These are phyloP conservation scores for Lactarius pseudohatsudake DNA, from an alignment of 768 basidiomycete genomes.

Conservation along the genomic window DNA sequence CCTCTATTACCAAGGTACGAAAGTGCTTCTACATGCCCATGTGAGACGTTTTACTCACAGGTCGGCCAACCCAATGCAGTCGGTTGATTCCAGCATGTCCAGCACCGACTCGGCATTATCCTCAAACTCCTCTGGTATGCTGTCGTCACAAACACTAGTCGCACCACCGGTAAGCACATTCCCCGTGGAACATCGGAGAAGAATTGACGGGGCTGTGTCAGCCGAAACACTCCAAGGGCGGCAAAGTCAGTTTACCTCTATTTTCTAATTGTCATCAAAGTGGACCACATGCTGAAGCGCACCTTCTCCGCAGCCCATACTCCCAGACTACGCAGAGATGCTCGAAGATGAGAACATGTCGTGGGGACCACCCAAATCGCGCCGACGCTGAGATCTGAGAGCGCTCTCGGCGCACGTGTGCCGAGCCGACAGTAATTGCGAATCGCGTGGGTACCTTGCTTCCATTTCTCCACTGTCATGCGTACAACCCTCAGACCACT, in stretches of 20 bases:
- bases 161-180: slow-evolving; percentile 8
- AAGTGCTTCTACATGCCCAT: neutral
- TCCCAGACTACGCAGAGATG: slow-evolving; percentile 31
- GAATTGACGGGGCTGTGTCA: neutral
- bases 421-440: neutral
- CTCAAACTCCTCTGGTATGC: neutral
- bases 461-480: neutral
- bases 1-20: neutral
- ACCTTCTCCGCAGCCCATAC: neutral
- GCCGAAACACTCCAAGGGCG: neutral
- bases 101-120: neutral
- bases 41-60: neutral
- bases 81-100: neutral
- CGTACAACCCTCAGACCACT: neutral
- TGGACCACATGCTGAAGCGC: neutral
- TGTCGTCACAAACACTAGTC: neutral
- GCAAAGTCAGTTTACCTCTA: neutral
- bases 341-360: slow-evolving; percentile 37
- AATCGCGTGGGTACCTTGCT: neutral
- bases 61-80: neutral
- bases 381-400: slow-evolving; percentile 11
- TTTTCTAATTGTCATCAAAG: too few species aligned
- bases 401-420: neutral
- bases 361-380: slow-evolving; percentile 33
- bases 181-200: neutral